Evolutionary conservation across 441 rosid species (phyloP).

Genomic region (Cnidoscolus chayamansa): DNA sequence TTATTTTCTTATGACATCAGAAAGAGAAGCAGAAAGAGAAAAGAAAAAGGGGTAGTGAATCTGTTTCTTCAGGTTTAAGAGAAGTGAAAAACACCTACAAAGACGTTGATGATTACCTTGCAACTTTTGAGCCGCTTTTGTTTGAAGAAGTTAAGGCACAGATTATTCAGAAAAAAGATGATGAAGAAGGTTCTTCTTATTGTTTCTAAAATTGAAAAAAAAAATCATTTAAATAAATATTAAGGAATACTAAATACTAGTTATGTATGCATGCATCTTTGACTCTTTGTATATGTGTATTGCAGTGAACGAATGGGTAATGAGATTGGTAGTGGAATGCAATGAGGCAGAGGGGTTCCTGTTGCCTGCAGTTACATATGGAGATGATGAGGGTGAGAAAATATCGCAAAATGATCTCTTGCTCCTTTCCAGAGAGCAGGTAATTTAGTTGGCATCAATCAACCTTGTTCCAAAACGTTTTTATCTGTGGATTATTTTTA

Average conservation of each 20-base stretch:
- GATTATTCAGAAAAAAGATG: conserved; percentile 66
- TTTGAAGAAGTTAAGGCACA: conserved; percentile 95
- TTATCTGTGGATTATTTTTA: neutral
- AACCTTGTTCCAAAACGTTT: neutral
- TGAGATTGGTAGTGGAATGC: conserved; percentile 68
- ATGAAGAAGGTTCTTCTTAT: conserved; percentile 54
- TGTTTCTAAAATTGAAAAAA: too few species aligned
- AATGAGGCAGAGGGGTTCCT: conserved; percentile 70
- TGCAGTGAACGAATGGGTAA: conserved; percentile 56
- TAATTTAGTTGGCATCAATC: conserved; percentile 21
- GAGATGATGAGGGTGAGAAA: conserved; percentile 47
- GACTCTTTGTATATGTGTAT: neutral
- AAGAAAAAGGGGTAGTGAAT: conserved; percentile 23
- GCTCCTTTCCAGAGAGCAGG: conserved; percentile 76
- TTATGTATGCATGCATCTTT: neutral
- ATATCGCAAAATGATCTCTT: conserved; percentile 76
- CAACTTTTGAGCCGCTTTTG: conserved; percentile 79
- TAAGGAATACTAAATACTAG: neutral
- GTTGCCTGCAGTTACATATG: conserved; percentile 52
- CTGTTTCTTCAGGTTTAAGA: conserved; percentile 29
- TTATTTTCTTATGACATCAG: conserved; percentile 23
- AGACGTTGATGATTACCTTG: conserved; percentile 72
- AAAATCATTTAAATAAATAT: neutral
- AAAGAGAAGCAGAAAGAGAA: conserved; percentile 29
- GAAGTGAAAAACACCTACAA: conserved; percentile 61